These are phyloP conservation scores for Pichia sp. DNA, from an alignment of 1,139 yeast genomes.

Conservation along the genomic window DNA sequence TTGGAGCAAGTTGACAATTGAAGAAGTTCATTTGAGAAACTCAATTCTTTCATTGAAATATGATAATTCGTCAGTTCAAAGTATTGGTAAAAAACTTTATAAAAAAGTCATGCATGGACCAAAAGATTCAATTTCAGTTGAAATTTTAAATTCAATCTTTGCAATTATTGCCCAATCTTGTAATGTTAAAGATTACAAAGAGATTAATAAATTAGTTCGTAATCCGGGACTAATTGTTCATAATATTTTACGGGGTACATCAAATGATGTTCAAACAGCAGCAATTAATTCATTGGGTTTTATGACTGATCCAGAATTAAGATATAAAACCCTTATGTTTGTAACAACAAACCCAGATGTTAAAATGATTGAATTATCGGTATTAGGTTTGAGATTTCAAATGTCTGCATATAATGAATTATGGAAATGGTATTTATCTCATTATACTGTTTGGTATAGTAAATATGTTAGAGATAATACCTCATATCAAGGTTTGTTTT, in stretches of 20 bases:
- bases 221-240: slow-evolving; percentile 37
- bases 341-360: slow-evolving; percentile 50
- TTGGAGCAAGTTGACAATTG: slow-evolving; percentile 14
- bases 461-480: slow-evolving; percentile 30
- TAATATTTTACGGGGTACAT: slow-evolving; percentile 24
- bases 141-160: slow-evolving; percentile 35
- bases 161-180: slow-evolving; percentile 32
- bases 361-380: slow-evolving; percentile 45
- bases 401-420: slow-evolving; percentile 26
- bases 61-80: slow-evolving; percentile 29
- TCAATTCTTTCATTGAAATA: slow-evolving; percentile 35
- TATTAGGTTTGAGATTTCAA: slow-evolving; percentile 43
- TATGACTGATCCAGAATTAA: slow-evolving; percentile 38
- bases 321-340: slow-evolving; percentile 48
- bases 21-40: slow-evolving; percentile 39
- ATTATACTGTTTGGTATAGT: slow-evolving; percentile 46
- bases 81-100: slow-evolving; percentile 36
- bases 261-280: slow-evolving; percentile 38
- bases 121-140: slow-evolving; percentile 42
- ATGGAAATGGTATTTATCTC: slow-evolving; percentile 51
- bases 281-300: slow-evolving; percentile 52
- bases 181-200: slow-evolving; percentile 49
- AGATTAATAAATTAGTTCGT: slow-evolving; percentile 45
- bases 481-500: slow-evolving; percentile 20
- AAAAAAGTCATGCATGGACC: slow-evolving; percentile 47